Conservation (phyloP, 139 green algal genomes). For the Penium margaritaceum region DNA sequence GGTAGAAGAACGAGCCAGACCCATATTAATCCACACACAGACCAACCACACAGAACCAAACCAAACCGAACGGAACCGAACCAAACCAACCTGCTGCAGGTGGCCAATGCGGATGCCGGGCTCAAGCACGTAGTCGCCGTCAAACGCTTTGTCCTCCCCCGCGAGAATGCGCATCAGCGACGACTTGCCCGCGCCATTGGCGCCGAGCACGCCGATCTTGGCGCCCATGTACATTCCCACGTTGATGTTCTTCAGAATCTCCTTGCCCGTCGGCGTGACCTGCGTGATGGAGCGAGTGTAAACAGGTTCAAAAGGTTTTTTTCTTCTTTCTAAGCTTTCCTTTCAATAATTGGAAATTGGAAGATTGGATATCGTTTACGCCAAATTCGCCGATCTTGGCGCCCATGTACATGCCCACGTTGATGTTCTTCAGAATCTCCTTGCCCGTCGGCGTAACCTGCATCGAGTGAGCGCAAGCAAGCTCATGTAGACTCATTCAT, state of each 20-base stretch:
- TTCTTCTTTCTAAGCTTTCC: too few species aligned
- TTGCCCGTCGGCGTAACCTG: slow-evolving; percentile 66
- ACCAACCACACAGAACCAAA: not conserved
- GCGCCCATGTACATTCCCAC: slow-evolving; percentile 73
- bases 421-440: slow-evolving; percentile 76
- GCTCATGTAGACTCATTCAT: too few species aligned
- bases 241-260: slow-evolving; percentile 76
- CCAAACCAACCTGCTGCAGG: slow-evolving; percentile 56
- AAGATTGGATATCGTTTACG: too few species aligned
- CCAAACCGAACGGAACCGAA: not conserved
- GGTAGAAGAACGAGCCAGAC: too few species aligned
- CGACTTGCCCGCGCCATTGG: slow-evolving; percentile 65
- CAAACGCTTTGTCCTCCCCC: slow-evolving; percentile 50
- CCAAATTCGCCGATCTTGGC: slow-evolving; percentile 73
- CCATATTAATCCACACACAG: too few species aligned
- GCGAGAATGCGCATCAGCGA: slow-evolving; percentile 72
- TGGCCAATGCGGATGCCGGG: slow-evolving; percentile 61
- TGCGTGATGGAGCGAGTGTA: too few species aligned
- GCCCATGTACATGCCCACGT: slow-evolving; percentile 70
- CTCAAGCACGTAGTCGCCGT: slow-evolving; percentile 53
- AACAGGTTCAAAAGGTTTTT: too few species aligned
- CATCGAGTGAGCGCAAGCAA: too few species aligned
- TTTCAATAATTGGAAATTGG: too few species aligned
- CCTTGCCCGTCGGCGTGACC: slow-evolving; percentile 63
- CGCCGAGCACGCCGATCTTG: slow-evolving; percentile 70